These are phyloP conservation scores for Cyclostephanos invisitatus DNA, from an alignment of 108 stramenopile species.

Conservation along the genomic window DNA sequence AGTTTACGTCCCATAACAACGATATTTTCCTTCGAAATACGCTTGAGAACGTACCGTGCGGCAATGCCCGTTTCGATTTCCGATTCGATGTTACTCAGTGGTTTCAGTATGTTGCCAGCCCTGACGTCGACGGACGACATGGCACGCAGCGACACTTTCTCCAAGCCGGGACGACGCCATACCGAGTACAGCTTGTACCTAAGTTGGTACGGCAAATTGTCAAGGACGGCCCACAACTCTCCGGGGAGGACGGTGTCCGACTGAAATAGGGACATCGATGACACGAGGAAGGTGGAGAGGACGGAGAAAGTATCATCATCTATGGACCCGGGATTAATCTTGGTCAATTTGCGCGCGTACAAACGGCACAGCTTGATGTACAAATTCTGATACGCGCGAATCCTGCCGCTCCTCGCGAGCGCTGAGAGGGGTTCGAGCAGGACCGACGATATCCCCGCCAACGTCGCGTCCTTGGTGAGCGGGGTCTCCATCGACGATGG, in stretches of 20 bases:
- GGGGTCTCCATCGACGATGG: background rate
- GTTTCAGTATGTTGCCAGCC: conserved; percentile 45
- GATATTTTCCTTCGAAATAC: conserved; percentile 88
- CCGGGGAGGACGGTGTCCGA: conserved; percentile 61
- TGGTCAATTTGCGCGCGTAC: conserved; percentile 17
- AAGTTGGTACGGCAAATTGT: conserved; percentile 60
- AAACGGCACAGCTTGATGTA: conserved; percentile 69
- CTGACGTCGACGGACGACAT: conserved; percentile 25
- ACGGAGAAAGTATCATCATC: conserved; percentile 44
- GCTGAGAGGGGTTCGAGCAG: conserved; percentile 31
- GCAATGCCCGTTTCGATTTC: conserved; percentile 81
- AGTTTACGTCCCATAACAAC: conserved; percentile 73
- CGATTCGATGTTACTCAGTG: conserved; percentile 59
- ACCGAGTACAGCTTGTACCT: conserved; percentile 76
- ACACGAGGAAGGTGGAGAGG: conserved; percentile 59
- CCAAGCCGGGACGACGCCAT: conserved; percentile 74
- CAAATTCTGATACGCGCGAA: conserved; percentile 52
- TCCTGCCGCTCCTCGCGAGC: conserved; percentile 56
- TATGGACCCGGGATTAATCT: conserved; percentile 31
- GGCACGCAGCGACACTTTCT: conserved; percentile 53
- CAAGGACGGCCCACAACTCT: conserved; percentile 75
- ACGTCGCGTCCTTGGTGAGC: conserved; percentile 14
- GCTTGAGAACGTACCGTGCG: conserved; percentile 77
- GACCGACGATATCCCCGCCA: conserved; percentile 31
- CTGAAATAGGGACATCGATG: conserved; percentile 71